Evolutionary conservation across 257 asterid species (phyloP).

Genomic region (Solanum megistacrolobum): DNA sequence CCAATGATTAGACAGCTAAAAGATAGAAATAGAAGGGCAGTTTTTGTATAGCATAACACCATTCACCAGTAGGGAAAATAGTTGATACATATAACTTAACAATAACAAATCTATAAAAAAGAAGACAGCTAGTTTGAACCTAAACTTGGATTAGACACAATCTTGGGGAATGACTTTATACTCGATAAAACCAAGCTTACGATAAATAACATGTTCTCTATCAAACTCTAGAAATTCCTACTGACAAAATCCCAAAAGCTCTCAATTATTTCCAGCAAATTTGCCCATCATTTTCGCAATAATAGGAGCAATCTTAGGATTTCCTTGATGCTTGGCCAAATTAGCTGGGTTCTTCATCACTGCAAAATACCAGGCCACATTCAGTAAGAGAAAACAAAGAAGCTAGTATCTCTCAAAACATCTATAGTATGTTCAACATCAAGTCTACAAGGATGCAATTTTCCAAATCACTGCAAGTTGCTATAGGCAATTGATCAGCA

Average conservation of each 20-base stretch:
- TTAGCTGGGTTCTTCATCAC: constrained; percentile 96
- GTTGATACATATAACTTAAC: background rate
- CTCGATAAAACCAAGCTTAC: background rate
- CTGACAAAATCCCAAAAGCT: background rate
- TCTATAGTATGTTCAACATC: background rate
- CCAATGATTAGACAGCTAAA: background rate
- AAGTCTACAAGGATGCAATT: background rate
- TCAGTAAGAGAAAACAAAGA: background rate
- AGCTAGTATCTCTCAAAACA: background rate
- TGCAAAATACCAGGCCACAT: constrained; percentile 13
- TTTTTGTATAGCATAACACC: background rate
- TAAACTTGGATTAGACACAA: background rate
- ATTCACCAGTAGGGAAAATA: background rate
- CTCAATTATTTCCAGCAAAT: constrained; percentile 48
- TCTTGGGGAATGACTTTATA: background rate
- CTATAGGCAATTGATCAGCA: background rate
- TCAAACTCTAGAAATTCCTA: background rate
- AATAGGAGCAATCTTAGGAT: constrained; percentile 89
- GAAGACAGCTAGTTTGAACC: background rate
- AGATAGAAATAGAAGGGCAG: background rate
- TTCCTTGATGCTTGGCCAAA: constrained; percentile 80
- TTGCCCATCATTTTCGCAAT: constrained; percentile 78
- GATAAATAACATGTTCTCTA: background rate
- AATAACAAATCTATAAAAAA: background rate
- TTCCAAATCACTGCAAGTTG: background rate